phyloP scores from a whole-genome alignment of 495 filamentous ascomycete genomes.

The Penicilliopsis zonata region DNA sequence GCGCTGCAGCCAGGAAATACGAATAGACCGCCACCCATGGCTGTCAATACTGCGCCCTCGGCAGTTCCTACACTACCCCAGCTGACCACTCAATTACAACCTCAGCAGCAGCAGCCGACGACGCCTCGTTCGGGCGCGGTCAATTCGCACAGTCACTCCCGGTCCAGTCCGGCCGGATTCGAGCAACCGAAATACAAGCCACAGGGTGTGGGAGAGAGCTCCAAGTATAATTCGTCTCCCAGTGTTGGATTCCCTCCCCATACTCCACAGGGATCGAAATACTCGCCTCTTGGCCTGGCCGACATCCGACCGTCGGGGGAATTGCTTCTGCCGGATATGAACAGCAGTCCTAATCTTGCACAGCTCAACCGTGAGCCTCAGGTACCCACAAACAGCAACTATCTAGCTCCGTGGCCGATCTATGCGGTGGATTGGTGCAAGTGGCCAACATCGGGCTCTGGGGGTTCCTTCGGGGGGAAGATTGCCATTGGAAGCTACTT shows the following conservation, averaged over 20 bases:
- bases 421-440: conserved; percentile 99
- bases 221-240: conserved; percentile 58
- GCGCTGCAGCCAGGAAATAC: conserved; percentile 56
- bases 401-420: conserved; percentile 87
- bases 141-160: conserved; percentile 60
- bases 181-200: conserved; percentile 60
- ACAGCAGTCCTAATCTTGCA: conserved; percentile 25
- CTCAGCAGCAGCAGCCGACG: conserved; percentile 41
- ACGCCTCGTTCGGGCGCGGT: conserved; percentile 55
- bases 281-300: conserved; percentile 79
- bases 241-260: conserved; percentile 53
- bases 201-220: conserved; percentile 51
- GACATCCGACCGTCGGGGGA: conserved; percentile 78
- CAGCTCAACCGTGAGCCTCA: conserved; percentile 35
- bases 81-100: conserved; percentile 30
- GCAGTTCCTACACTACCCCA: conserved; percentile 60
- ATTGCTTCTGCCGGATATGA: conserved; percentile 57
- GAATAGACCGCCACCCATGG: conserved; percentile 50
- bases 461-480: conserved; percentile 66
- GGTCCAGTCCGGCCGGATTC: conserved; percentile 74
- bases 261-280: conserved; percentile 60
- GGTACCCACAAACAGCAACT: conserved; percentile 65
- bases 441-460: conserved; percentile 67
- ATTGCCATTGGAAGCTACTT: conserved; percentile 91
- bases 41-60: conserved; percentile 59